A percentile compares a stretch with the other conserved stretches of the same genome.
These are phyloP conservation scores for Yarrowia alimentaria DNA, from an alignment of 805 yeast genomes.

Conservation along the genomic window DNA sequence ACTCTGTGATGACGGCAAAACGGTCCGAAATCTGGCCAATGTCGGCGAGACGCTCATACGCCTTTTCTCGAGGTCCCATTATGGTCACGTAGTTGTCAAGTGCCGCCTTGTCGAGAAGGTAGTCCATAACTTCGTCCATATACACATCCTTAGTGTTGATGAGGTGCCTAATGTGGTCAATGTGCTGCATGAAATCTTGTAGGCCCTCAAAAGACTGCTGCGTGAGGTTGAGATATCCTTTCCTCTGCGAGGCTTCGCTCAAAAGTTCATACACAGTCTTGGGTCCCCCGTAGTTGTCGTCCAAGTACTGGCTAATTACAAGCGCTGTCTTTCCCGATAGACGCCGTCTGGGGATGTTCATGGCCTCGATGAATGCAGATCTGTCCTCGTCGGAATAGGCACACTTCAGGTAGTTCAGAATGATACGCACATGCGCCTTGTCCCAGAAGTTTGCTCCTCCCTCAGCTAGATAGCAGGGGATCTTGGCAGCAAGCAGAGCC, in stretches of 20 bases:
- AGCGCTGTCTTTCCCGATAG: constrained; percentile 36
- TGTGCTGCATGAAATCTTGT: not conserved
- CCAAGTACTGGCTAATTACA: not conserved
- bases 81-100: not conserved
- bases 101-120: constrained; percentile 6
- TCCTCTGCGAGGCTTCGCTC: not conserved
- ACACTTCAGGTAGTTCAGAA: constrained; percentile 64
- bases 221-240: not conserved
- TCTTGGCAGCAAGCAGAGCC: constrained; percentile 47
- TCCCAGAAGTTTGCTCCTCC: constrained; percentile 81
- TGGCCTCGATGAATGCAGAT: constrained; percentile 55
- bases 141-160: constrained; percentile 8
- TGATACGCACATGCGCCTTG: constrained; percentile 59
- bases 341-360: constrained; percentile 64
- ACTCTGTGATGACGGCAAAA: constrained; percentile 16
- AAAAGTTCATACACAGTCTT: not conserved
- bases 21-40: constrained; percentile 4
- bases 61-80: not conserved
- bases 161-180: constrained; percentile 1
- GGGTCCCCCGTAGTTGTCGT: not conserved
- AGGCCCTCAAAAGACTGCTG: constrained; percentile 8
- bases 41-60: not conserved
- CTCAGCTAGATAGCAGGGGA: constrained; percentile 66
- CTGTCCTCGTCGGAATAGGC: constrained; percentile 58
- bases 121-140: constrained; percentile 20